Evolutionary conservation across 1,284 basidiomycete species (phyloP).

Genomic region (Pseudozyma sp.): DNA sequence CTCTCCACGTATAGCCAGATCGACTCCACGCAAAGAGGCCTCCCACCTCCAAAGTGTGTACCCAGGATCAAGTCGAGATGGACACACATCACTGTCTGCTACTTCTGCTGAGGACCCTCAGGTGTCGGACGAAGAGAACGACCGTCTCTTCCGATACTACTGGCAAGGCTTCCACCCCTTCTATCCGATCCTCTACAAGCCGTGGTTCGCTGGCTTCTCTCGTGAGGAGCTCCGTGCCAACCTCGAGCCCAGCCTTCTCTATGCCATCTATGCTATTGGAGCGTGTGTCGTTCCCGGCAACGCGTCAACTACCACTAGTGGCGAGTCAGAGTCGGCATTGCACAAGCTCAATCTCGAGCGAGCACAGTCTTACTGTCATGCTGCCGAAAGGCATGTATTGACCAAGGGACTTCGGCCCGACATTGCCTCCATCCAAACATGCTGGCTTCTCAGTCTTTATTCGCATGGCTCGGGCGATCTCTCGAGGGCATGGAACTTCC

Average conservation of each 20-base stretch:
- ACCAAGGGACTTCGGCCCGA: constrained; percentile 51
- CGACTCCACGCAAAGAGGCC: constrained; percentile 14
- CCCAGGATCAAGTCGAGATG: constrained; percentile 18
- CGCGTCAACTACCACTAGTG: not conserved
- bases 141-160: constrained; percentile 56
- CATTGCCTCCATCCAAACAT: constrained; percentile 66
- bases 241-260: constrained; percentile 51
- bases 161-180: constrained; percentile 62
- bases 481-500: constrained; percentile 69
- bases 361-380: constrained; percentile 40
- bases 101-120: constrained; percentile 27
- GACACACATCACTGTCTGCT: not conserved
- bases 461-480: constrained; percentile 71
- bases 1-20: constrained; percentile 17
- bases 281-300: constrained; percentile 50
- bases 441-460: constrained; percentile 70
- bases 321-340: not conserved
- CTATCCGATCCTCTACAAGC: constrained; percentile 64
- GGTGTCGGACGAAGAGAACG: constrained; percentile 46
- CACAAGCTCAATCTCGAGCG: constrained; percentile 39
- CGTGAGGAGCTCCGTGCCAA: constrained; percentile 44
- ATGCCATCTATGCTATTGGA: constrained; percentile 58
- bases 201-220: constrained; percentile 48
- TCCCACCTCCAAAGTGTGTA: constrained; percentile 20
- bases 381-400: constrained; percentile 55